These are phyloP conservation scores for Chlorencoelia australis DNA, from an alignment of 2,329 filamentous ascomycete species.

Conservation along the genomic window DNA sequence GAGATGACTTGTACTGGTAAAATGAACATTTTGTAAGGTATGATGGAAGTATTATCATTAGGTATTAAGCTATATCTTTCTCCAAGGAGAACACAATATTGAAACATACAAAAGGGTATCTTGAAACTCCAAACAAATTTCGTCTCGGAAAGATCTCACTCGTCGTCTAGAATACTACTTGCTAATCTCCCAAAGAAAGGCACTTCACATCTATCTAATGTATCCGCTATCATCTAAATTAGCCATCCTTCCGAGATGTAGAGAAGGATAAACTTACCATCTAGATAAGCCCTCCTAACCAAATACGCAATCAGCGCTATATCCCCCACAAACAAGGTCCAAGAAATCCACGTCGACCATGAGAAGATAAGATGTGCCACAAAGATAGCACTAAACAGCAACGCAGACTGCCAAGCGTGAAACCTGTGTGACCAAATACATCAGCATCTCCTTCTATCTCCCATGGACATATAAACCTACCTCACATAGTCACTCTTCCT, in stretches of 20 bases:
- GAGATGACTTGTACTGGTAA: too few species aligned
- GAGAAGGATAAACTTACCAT: slow-evolving; percentile 40
- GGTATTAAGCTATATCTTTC: slow-evolving; percentile 10
- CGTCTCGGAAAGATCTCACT: slow-evolving; percentile 29
- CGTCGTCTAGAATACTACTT: slow-evolving; percentile 83
- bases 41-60: slow-evolving; percentile 19
- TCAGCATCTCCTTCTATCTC: not conserved
- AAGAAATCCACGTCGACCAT: slow-evolving; percentile 76
- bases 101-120: slow-evolving; percentile 18
- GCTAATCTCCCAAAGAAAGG: slow-evolving; percentile 80
- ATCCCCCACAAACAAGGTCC: slow-evolving; percentile 71
- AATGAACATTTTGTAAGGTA: too few species aligned
- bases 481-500: slow-evolving; percentile 95
- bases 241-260: slow-evolving; percentile 9
- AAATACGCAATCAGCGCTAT: slow-evolving; percentile 67
- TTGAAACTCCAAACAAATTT: slow-evolving; percentile 7
- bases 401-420: slow-evolving; percentile 88
- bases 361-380: slow-evolving; percentile 77
- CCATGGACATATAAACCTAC: slow-evolving; percentile 39
- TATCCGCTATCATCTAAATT: slow-evolving; percentile 40
- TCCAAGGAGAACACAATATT: slow-evolving; percentile 3
- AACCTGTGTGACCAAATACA: slow-evolving; percentile 48
- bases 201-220: slow-evolving; percentile 52
- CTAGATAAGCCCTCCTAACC: slow-evolving; percentile 69
- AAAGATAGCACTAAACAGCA: slow-evolving; percentile 68